A percentile compares a stretch with the other conserved stretches of the same genome.
These are phyloP conservation scores for Cladobotryum mycophilum DNA, from an alignment of 2,329 filamentous ascomycete genomes.

Conservation along the genomic window DNA sequence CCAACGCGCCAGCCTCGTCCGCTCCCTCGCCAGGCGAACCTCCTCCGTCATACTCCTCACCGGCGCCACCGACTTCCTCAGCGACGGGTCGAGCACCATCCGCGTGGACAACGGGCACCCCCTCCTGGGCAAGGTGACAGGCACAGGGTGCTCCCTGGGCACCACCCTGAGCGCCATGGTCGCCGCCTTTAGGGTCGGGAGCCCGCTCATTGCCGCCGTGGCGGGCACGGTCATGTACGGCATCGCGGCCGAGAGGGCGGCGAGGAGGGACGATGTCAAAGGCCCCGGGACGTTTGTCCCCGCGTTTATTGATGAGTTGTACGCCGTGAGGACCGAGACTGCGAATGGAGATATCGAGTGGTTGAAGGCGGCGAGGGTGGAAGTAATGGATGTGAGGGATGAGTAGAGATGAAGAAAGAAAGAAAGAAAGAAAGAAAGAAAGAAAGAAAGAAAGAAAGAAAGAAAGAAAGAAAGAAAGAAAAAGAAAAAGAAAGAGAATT, in stretches of 20 bases:
- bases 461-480: no score
- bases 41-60: slow-evolving; percentile 77
- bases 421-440: background rate
- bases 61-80: slow-evolving; percentile 68
- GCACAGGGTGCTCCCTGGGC: slow-evolving; percentile 79
- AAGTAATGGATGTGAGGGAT: slow-evolving; percentile 25
- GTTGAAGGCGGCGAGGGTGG: slow-evolving; percentile 46
- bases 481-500: background rate
- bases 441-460: background rate
- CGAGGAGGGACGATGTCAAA: slow-evolving; percentile 56
- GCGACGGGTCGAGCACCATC: slow-evolving; percentile 63
- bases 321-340: slow-evolving; percentile 43
- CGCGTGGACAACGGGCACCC: slow-evolving; percentile 71
- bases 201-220: slow-evolving; percentile 62
- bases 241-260: slow-evolving; percentile 62
- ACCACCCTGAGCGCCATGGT: slow-evolving; percentile 73
- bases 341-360: slow-evolving; percentile 42
- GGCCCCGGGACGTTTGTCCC: slow-evolving; percentile 86
- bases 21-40: slow-evolving; percentile 59
- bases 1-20: slow-evolving; percentile 55
- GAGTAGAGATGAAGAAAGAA: background rate
- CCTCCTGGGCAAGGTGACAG: slow-evolving; percentile 64
- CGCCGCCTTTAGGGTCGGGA: slow-evolving; percentile 53
- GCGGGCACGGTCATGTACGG: slow-evolving; percentile 74
- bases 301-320: slow-evolving; percentile 71